Conservation (phyloP, 2,329 filamentous ascomycete species). For the Dactylonectria macrodidyma region DNA sequence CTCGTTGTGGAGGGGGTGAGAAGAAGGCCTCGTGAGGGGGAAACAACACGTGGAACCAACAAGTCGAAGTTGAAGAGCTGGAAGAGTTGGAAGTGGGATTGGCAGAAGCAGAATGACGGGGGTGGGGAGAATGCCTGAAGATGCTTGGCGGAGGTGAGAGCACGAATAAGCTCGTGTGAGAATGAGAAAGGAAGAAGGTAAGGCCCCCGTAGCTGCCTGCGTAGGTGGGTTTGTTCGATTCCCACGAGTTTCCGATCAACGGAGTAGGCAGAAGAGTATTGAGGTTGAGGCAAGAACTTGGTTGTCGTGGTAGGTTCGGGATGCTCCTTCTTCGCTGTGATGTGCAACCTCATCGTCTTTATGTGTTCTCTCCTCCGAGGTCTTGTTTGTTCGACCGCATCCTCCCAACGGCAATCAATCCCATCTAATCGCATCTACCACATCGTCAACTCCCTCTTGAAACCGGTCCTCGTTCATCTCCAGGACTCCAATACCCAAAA, state of each 20-base stretch:
- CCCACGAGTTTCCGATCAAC: constrained; percentile 28
- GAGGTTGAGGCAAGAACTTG: constrained; percentile 15
- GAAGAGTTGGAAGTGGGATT: neutral
- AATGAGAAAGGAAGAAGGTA: neutral
- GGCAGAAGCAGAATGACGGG: neutral
- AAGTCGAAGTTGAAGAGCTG: neutral
- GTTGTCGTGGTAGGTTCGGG: constrained; percentile 14
- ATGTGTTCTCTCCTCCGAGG: constrained; percentile 21
- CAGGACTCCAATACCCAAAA: constrained; percentile 31
- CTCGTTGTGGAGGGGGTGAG: constrained; percentile 4
- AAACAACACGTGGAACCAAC: neutral
- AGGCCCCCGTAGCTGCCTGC: constrained; percentile 1
- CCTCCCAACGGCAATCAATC: neutral
- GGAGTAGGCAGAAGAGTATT: constrained; percentile 6
- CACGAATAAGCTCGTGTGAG: neutral
- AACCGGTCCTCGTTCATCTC: constrained; percentile 23
- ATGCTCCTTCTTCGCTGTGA: constrained; percentile 19
- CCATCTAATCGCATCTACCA: constrained; percentile 1
- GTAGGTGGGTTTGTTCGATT: neutral
- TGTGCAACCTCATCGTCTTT: constrained; percentile 24
- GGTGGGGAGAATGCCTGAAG: constrained; percentile 2
- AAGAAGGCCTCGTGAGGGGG: neutral
- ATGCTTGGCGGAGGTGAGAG: constrained; percentile 5
- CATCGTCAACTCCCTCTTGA: constrained; percentile 12
- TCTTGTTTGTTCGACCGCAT: constrained; percentile 2